These are phyloP conservation scores for Helotiales sp. DNA, from an alignment of 2,329 filamentous ascomycete species.

Conservation along the genomic window DNA sequence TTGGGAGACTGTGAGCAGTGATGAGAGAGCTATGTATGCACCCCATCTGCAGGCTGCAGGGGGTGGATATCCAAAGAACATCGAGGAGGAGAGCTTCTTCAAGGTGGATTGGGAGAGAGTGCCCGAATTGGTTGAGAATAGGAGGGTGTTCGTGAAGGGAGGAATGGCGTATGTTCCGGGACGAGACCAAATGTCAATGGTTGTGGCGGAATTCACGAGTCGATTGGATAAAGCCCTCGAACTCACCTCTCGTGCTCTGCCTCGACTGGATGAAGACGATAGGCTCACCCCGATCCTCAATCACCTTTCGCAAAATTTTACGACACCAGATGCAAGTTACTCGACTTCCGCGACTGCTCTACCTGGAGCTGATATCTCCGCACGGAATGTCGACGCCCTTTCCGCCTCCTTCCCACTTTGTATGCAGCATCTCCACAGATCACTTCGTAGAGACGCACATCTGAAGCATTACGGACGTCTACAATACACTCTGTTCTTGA, in stretches of 20 bases:
- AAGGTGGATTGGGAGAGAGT: slow-evolving; percentile 96
- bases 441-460: slow-evolving; percentile 82
- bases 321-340: slow-evolving; percentile 85
- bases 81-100: slow-evolving; percentile 86
- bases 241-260: slow-evolving; percentile 87
- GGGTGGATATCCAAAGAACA: slow-evolving; percentile 39
- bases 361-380: slow-evolving; percentile 72
- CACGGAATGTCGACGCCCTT: slow-evolving; percentile 76
- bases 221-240: slow-evolving; percentile 81
- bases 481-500: slow-evolving; percentile 95
- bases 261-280: slow-evolving; percentile 93
- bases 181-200: slow-evolving; percentile 84
- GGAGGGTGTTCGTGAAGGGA: slow-evolving; percentile 72
- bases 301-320: slow-evolving; percentile 94
- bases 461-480: slow-evolving; percentile 91
- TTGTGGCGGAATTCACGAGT: slow-evolving; percentile 81
- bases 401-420: slow-evolving; percentile 85
- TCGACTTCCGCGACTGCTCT: slow-evolving; percentile 63
- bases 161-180: slow-evolving; percentile 92
- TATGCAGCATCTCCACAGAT: slow-evolving; percentile 89
- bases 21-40: slow-evolving; percentile 61
- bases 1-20: slow-evolving; percentile 79
- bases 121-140: slow-evolving; percentile 80
- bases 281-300: slow-evolving; percentile 74
- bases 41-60: slow-evolving; percentile 36